phyloP scores from a whole-genome alignment of 2,329 filamentous ascomycete genomes.

The Beauveria australis region DNA sequence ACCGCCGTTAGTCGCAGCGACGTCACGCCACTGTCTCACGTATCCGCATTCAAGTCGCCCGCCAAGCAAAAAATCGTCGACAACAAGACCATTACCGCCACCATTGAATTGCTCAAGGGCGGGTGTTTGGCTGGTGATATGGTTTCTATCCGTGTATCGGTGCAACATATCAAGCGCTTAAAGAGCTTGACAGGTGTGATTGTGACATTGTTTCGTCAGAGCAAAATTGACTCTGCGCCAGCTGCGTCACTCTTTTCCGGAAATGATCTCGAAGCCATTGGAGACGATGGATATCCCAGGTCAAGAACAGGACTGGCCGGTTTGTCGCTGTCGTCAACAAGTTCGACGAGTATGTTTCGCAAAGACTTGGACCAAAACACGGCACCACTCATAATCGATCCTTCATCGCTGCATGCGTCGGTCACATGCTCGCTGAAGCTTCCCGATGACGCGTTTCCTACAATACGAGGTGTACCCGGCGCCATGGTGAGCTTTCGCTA shows the following conservation, averaged over 20 bases:
- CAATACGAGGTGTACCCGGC: conserved; percentile 80
- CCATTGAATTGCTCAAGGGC: conserved; percentile 70
- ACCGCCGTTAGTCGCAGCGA: conserved; percentile 50
- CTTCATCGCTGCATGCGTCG: conserved; percentile 64
- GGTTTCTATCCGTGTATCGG: conserved; percentile 68
- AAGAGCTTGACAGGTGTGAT: conserved; percentile 91
- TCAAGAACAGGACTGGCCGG: conserved; percentile 82
- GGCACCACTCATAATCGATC: conserved; percentile 81
- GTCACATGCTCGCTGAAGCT: conserved; percentile 78
- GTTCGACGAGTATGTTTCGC: conserved; percentile 85
- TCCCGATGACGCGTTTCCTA: conserved; percentile 86
- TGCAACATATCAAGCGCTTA: conserved; percentile 82
- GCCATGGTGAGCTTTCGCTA: conserved; percentile 95
- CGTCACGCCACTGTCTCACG: conserved; percentile 27
- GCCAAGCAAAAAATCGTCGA: conserved; percentile 39
- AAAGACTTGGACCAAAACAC: conserved; percentile 90
- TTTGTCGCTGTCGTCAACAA: conserved; percentile 75
- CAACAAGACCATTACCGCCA: conserved; percentile 77
- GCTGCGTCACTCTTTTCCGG: conserved; percentile 40
- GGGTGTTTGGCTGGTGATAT: conserved; percentile 82
- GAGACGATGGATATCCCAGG: conserved; percentile 79
- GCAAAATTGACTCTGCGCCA: conserved; percentile 73
- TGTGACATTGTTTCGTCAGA: conserved; percentile 83
- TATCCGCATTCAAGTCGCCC: conserved; percentile 21
- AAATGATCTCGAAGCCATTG: conserved; percentile 46